phyloP scores from a whole-genome alignment of 2,329 filamentous ascomycete species.

The Parafenestella ontariensis region DNA sequence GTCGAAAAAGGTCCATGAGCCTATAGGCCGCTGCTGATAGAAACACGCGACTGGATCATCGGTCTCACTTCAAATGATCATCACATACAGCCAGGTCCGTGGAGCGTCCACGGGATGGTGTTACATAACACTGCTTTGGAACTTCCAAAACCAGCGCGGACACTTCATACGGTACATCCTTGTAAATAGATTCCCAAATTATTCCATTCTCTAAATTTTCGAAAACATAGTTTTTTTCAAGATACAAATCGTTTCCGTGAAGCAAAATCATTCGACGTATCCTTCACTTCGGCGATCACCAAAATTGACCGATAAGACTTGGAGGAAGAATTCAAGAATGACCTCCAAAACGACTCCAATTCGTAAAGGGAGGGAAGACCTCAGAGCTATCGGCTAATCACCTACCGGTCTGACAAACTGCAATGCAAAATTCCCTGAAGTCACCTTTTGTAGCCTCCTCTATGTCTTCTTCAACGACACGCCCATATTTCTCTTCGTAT shows the following conservation, averaged over 20 bases:
- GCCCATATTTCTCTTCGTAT: constrained; percentile 78
- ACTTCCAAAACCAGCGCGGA: background rate
- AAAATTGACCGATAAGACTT: background rate
- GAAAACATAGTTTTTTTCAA: background rate
- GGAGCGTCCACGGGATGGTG: background rate
- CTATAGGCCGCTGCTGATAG: background rate
- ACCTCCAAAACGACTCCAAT: background rate
- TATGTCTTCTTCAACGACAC: constrained; percentile 78
- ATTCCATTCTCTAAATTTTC: too few species aligned
- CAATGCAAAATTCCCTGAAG: constrained; percentile 78
- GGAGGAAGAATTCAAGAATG: background rate
- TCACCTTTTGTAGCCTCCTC: constrained; percentile 77
- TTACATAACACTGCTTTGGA: too few species aligned
- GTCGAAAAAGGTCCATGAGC: background rate
- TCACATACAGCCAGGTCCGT: background rate
- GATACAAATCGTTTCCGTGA: background rate
- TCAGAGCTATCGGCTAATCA: constrained; percentile 3
- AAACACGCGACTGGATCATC: background rate
- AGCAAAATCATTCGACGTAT: background rate
- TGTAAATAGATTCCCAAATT: background rate
- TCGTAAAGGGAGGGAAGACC: background rate
- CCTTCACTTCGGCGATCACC: background rate
- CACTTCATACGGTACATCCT: background rate
- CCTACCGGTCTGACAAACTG: constrained; percentile 56
- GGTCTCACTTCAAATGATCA: background rate